Base-by-base conservation (phyloP, 441 rosid genomes). In the Omphalea diandra region DNA sequence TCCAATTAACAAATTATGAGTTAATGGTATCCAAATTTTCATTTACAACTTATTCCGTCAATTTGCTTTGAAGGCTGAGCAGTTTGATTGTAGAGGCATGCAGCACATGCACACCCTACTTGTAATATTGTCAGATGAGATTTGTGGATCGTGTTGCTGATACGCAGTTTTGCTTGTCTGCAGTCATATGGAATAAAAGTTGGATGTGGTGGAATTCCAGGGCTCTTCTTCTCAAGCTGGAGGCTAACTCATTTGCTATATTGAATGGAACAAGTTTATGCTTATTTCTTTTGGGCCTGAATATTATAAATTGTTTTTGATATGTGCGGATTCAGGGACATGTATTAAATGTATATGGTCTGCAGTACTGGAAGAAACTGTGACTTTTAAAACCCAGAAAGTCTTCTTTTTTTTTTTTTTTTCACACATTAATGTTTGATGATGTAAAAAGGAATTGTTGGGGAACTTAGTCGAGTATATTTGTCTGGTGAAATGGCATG, bases 111-210 rank as follows among this genome's bases (percentile, higher is more conserved):
- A n/a, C n/a, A n/a, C n/a, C n/a, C n/a, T n/a, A n/a, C n/a, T n/a
- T n/a, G n/a, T n/a, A n/a, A 17, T 74, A 18, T 29, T 27, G 38
- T 38, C 31, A 54, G 63, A 65, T 36, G 52, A 20, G 53, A 63
- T 22, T 18, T 49, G 44, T 24, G 24, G 62, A 52, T 57, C 65
- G 22, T 68, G 55, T 68, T 66, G 62, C 61, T 85, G 63, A 76
- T 58, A n/a, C 38, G 46, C 32, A 50, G 10, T 47, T 49, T 33
- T 33, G 27, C 29, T 15, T 60, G 14, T 14, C 26, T 71, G 80
- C 85, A 88, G 94, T 89, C 98, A 4, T 90, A 88, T 67, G 99
- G 99, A 78, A 95, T 95, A 65, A 92, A 95, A 82, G 94, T 95
- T 44, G 99, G 99, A 71, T 95, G 89, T 22, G 98, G 98, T 69